Evolutionary conservation across 495 filamentous ascomycete species (phyloP).

Genomic region (Penicillium turbatum): DNA sequence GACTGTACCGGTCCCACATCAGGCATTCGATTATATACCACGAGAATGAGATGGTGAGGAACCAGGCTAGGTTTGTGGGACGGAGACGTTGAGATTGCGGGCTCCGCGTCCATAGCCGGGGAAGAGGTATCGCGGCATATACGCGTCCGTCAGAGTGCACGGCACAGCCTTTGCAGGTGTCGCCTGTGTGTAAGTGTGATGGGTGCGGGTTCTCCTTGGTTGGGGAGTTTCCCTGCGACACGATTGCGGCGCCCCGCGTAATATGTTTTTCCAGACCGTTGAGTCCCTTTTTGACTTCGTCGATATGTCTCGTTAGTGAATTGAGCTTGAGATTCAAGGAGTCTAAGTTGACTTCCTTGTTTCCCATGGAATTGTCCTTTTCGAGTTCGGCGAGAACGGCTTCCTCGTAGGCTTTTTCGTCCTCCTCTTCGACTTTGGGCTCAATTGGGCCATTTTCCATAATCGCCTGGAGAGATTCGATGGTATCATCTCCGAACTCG

Average conservation of each 20-base stretch:
- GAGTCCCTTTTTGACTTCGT: slow-evolving; percentile 62
- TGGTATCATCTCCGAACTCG: slow-evolving; percentile 54
- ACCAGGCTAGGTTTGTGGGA: slow-evolving; percentile 55
- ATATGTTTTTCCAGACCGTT: slow-evolving; percentile 61
- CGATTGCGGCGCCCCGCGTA: slow-evolving; percentile 31
- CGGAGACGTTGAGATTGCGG: slow-evolving; percentile 38
- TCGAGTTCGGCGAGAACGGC: slow-evolving; percentile 32
- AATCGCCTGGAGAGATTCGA: slow-evolving; percentile 58
- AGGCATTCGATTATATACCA: slow-evolving; percentile 59
- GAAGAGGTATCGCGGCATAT: slow-evolving; percentile 50
- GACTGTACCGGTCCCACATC: slow-evolving; percentile 60
- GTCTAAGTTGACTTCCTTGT: slow-evolving; percentile 49
- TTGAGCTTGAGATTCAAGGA: slow-evolving; percentile 56
- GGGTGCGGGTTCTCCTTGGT: slow-evolving; percentile 2
- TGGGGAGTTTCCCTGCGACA: slow-evolving; percentile 14
- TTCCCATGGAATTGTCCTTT: slow-evolving; percentile 30
- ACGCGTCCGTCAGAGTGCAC: slow-evolving; percentile 22
- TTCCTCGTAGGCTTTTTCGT: slow-evolving; percentile 35
- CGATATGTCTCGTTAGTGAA: slow-evolving; percentile 58
- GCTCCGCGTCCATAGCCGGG: slow-evolving; percentile 51
- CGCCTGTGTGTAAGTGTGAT: slow-evolving; percentile 11
- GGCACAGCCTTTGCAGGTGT: slow-evolving; percentile 29
- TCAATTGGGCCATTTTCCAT: slow-evolving; percentile 31
- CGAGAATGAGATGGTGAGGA: slow-evolving; percentile 40
- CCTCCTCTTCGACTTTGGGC: slow-evolving; percentile 34